Base-by-base conservation (phyloP, 2,329 filamentous ascomycete species). In the Colletotrichum paranaense region DNA sequence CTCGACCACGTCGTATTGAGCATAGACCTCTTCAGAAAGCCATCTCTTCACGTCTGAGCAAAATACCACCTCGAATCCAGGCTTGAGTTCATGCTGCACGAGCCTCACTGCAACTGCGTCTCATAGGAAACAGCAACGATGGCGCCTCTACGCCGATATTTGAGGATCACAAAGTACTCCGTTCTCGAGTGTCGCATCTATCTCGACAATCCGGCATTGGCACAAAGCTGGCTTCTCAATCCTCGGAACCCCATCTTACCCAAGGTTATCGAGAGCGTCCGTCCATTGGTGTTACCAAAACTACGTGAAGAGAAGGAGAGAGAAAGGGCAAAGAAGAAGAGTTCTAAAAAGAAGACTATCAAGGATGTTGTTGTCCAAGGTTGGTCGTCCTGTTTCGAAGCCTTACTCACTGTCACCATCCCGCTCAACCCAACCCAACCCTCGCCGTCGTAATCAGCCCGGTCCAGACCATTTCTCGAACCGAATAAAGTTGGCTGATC, bases 101-200 rank as follows among this genome's bases (percentile, higher is more conserved):
- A 32, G 49, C 30, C 28, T 46, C 26, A 58, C 32, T 38, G 30
- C 28, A 55, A 59, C 55, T 12, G 53, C 52, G 53, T 35, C n/a
- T 19, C 42, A 4, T 22, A 19, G 22, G 38, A 19, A 42, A 28
- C 62, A 46, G 16, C 42, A 35, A 76, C 28, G 56, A 98, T 98
- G 95, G 93, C 95, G 14, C 95, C 95, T 12, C 91, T 98, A 60
- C 92, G 95, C 72, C 91, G 95, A 78, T 98, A 98, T 81, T 88
- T 98, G 68, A 91, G 96, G 65, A 97, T 98, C 78, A 96, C 94
- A 68, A 95, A 96, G 80, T 94, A 95, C 82, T 98, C 96, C 5
- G 95, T 98, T 38, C 89, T 99, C n/a, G 97, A 99, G 88, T 95
- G 94, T 76, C 95, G 95, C 76, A 97, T 99, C 77, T 98, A 98